Conservation (phyloP, 1,284 basidiomycete genomes). For the Gymnopus androsaceus region DNA sequence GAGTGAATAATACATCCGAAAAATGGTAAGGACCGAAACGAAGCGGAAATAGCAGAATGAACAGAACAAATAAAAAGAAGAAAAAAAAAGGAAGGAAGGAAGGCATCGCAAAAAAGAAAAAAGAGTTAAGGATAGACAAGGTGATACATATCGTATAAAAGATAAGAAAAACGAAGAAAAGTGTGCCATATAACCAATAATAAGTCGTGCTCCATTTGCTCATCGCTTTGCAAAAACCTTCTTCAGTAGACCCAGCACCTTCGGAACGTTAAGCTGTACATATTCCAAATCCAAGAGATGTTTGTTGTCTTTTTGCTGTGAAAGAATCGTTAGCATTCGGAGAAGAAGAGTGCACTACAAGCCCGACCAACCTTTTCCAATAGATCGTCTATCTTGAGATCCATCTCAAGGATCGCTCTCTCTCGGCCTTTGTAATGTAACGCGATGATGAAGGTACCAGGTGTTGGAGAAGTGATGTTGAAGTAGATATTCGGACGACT, state of each 20-base stretch:
- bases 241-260: conserved; percentile 89
- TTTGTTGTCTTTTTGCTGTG: conserved; percentile 97
- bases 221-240: conserved; percentile 88
- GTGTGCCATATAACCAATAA: conserved; percentile 19
- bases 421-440: conserved; percentile 99
- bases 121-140: conserved; percentile 12
- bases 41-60: conserved; percentile 20
- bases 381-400: conserved; percentile 98
- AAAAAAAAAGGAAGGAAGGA: conserved; percentile 20
- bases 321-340: conserved; percentile 18
- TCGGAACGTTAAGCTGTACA: conserved; percentile 95
- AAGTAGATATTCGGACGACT: conserved; percentile 98
- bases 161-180: conserved; percentile 31
- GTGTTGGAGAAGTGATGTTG: conserved; percentile 96
- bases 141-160: conserved; percentile 18
- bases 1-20: conserved; percentile 35
- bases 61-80: conserved; percentile 20
- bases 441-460: conserved; percentile 98
- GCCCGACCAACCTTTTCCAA: conserved; percentile 79
- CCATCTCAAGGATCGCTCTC: conserved; percentile 99
- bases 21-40: conserved; percentile 19
- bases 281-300: conserved; percentile 95
- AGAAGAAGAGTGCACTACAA: conserved; percentile 1
- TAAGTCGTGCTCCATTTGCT: conserved; percentile 33
- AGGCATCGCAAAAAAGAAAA: too few relatives aligned